Evolutionary conservation across 2,329 filamentous ascomycete species (phyloP).

Genomic region (Sporothrix mexicana): DNA sequence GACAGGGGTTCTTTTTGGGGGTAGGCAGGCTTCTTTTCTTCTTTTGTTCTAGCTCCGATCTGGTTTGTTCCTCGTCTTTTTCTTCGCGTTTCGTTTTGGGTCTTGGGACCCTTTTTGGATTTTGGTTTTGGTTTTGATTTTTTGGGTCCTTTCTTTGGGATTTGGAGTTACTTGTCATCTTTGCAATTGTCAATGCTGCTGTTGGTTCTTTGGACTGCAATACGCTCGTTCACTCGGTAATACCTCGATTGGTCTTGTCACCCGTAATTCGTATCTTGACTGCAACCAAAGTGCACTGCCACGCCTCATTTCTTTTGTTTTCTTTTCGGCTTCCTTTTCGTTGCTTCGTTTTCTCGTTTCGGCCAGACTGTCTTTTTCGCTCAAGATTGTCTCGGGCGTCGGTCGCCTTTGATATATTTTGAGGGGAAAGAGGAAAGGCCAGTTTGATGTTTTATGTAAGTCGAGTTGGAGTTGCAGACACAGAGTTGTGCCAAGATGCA

Average conservation of each 20-base stretch:
- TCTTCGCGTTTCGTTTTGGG: slow-evolving; percentile 1
- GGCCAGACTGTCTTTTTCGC: not conserved
- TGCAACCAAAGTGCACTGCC: slow-evolving; percentile 22
- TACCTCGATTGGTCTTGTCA: not conserved
- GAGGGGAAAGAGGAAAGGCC: not conserved
- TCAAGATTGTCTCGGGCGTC: not conserved
- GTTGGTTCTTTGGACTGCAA: slow-evolving; percentile 6
- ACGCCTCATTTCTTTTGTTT: slow-evolving; percentile 15
- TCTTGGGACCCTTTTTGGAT: no score
- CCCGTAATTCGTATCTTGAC: not conserved
- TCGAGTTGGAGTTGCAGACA: not conserved
- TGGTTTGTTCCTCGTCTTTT: not conserved
- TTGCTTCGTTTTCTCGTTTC: not conserved
- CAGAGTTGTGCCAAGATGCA: not conserved
- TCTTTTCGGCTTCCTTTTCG: not conserved
- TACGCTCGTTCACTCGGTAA: no score
- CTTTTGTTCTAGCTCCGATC: slow-evolving; percentile 30
- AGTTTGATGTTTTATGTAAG: not conserved
- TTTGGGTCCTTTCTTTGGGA: not conserved
- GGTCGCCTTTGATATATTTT: not conserved
- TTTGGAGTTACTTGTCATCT: not conserved
- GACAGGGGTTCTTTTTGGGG: not conserved
- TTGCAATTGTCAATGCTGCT: not conserved
- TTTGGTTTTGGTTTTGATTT: not conserved
- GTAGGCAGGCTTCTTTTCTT: not conserved